These are phyloP conservation scores for Podospora pseudopauciseta DNA, from an alignment of 495 filamentous ascomycete species.

Conservation along the genomic window DNA sequence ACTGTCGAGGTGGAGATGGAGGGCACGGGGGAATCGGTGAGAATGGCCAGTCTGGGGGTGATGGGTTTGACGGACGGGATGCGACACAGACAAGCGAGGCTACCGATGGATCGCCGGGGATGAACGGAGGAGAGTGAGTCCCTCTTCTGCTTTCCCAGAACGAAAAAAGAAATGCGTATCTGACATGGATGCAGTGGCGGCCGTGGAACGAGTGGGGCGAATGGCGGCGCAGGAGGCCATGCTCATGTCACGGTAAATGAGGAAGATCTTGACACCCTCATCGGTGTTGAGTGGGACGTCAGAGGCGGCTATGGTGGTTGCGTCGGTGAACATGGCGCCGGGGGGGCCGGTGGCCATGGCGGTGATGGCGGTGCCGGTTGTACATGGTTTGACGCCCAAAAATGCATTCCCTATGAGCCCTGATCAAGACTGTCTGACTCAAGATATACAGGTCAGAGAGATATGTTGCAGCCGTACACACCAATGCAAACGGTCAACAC, in stretches of 20 bases:
- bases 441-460: background rate
- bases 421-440: background rate
- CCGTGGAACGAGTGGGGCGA: constrained; percentile 26
- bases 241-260: constrained; percentile 30
- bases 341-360: constrained; percentile 31
- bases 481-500: background rate
- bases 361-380: constrained; percentile 11
- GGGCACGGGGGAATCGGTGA: constrained; percentile 17
- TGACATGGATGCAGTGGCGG: constrained; percentile 14
- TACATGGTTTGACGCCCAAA: constrained; percentile 11
- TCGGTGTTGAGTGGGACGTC: constrained; percentile 33
- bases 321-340: constrained; percentile 29
- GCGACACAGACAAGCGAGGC: constrained; percentile 24
- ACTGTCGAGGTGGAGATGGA: constrained; percentile 17
- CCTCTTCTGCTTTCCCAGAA: background rate
- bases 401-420: background rate
- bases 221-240: constrained; percentile 33
- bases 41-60: constrained; percentile 29
- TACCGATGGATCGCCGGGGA: constrained; percentile 28
- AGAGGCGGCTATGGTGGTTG: constrained; percentile 27
- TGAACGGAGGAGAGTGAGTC: constrained; percentile 30
- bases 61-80: constrained; percentile 35
- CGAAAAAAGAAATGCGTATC: constrained; percentile 2
- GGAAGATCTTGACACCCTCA: constrained; percentile 32
- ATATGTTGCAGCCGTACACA: background rate